Percentiles rank a stretch among this genome's conserved stretches.
Evolutionary conservation across 345 rosid genomes (phyloP).

Genomic region (Arabidopsis suecica): DNA sequence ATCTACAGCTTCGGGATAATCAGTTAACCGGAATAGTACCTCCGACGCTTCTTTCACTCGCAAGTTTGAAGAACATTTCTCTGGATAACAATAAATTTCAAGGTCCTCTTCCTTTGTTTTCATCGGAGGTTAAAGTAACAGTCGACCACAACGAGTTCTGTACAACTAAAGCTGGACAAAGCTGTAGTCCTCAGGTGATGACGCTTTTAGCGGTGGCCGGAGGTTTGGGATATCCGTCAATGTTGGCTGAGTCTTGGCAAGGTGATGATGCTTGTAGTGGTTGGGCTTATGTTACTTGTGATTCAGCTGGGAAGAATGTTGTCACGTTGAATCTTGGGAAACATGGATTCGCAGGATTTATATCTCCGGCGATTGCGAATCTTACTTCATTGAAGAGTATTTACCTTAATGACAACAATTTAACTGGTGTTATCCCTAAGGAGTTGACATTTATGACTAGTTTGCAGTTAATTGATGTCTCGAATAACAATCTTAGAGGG

Average conservation of each 20-base stretch:
- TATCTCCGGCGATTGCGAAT: conserved; percentile 66
- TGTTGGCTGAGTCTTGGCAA: conserved; percentile 67
- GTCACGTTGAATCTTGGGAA: conserved; percentile 55
- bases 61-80: conserved; percentile 52
- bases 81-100: conserved; percentile 73
- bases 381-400: conserved; percentile 60
- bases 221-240: conserved; percentile 65
- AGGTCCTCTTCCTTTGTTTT: conserved; percentile 64
- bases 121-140: conserved; percentile 37
- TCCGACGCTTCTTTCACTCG: conserved; percentile 46
- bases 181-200: conserved; percentile 67
- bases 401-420: conserved; percentile 59
- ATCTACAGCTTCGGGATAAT: conserved; percentile 81
- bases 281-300: conserved; percentile 67
- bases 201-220: conserved; percentile 65
- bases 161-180: conserved; percentile 37
- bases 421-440: conserved; percentile 69
- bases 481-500: conserved; percentile 77
- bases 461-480: conserved; percentile 61
- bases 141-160: conserved; percentile 58
- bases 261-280: conserved; percentile 71
- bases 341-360: conserved; percentile 55
- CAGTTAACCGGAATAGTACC: conserved; percentile 71
- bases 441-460: conserved; percentile 56
- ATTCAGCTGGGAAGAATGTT: conserved; percentile 47